Evolutionary conservation across 805 yeast genomes (phyloP).

Genomic region (Millerozyma acaciae): DNA sequence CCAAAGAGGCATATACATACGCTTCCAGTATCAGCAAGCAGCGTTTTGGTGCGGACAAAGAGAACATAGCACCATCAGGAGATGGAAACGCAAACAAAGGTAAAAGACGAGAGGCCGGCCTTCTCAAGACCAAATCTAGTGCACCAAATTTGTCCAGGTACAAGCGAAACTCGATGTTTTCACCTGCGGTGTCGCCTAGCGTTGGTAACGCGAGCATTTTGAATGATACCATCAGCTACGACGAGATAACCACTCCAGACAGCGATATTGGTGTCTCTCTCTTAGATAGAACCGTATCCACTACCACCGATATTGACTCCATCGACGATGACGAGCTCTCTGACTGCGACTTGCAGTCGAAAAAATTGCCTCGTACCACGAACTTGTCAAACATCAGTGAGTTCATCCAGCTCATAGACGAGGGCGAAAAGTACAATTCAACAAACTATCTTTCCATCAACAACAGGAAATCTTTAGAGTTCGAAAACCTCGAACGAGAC

Average conservation of each 20-base stretch:
- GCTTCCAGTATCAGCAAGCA: conserved; percentile 1
- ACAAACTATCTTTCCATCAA: conserved; percentile 12
- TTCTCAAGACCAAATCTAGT: conserved; percentile 18
- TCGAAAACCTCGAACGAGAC: conserved; percentile 15
- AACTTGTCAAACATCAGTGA: conserved; percentile 15
- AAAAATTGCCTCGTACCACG: conserved; percentile 13
- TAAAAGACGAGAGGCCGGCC: conserved; percentile 2
- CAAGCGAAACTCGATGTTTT: conserved; percentile 9
- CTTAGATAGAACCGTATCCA: not conserved
- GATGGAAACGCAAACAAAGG: not conserved
- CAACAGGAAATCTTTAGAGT: conserved; percentile 18
- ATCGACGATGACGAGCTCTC: conserved; percentile 6
- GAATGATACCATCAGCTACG: not conserved
- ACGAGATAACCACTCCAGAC: not conserved
- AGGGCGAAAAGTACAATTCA: conserved; percentile 3
- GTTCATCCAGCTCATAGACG: conserved; percentile 12
- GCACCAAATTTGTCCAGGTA: conserved; percentile 17
- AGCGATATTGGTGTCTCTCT: not conserved
- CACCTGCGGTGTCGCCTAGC: not conserved
- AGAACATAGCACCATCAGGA: conserved; percentile 8
- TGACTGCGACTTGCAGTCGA: conserved; percentile 3
- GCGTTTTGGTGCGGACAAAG: conserved; percentile 9
- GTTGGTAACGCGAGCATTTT: not conserved
- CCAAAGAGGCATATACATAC: not conserved
- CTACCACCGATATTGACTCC: conserved; percentile 2